phyloP scores from a whole-genome alignment of 805 yeast genomes.

The Yarrowia divulgata region DNA sequence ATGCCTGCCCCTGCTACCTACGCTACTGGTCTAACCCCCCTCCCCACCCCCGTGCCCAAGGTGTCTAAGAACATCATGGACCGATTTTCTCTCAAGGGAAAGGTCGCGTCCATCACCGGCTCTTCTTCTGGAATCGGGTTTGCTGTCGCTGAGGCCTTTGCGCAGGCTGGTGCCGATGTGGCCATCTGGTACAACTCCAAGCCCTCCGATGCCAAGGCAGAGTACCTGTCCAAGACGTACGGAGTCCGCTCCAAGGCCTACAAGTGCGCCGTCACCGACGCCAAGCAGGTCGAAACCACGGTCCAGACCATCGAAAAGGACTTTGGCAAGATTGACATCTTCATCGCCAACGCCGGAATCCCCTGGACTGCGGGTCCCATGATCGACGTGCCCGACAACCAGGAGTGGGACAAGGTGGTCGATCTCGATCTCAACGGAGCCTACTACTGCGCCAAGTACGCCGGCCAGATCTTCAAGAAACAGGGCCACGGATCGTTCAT shows the following conservation, averaged over 20 bases:
- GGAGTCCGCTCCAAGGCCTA: conserved; percentile 70
- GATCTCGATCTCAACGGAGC: conserved; percentile 81
- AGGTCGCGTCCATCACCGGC: conserved; percentile 85
- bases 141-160: conserved; percentile 81
- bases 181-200: conserved; percentile 71
- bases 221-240: conserved; percentile 61
- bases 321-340: conserved; percentile 80
- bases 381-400: conserved; percentile 55
- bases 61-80: conserved; percentile 64
- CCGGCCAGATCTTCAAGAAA: conserved; percentile 74
- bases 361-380: conserved; percentile 76
- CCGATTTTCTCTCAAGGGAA: conserved; percentile 79
- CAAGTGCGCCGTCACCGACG: conserved; percentile 63
- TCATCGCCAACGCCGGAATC: conserved; percentile 90
- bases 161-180: conserved; percentile 87
- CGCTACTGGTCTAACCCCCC: conserved; percentile 51
- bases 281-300: conserved; percentile 58
- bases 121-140: conserved; percentile 86
- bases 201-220: conserved; percentile 72
- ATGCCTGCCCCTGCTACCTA: conserved; percentile 46
- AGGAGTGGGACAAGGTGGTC: conserved; percentile 75
- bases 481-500: conserved; percentile 83
- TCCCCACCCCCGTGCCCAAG: conserved; percentile 64
- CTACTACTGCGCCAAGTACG: conserved; percentile 76
- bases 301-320: conserved; percentile 63